phyloP scores from a whole-genome alignment of 805 yeast genomes.

The Wickerhamomyces bisporus region DNA sequence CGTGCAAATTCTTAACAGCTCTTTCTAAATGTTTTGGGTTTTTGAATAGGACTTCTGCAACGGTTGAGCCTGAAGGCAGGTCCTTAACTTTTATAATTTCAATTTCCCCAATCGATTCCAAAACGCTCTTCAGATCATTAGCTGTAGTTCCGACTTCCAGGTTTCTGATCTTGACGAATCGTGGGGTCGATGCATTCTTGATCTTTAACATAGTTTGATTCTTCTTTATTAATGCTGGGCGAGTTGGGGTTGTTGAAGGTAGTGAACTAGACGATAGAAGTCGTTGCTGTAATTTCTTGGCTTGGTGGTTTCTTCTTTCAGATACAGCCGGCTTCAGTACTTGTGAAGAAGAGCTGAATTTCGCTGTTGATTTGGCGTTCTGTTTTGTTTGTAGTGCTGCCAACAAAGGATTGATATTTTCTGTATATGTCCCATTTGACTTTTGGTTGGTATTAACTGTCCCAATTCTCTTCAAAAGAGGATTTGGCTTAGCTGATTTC shows the following conservation, averaged over 20 bases:
- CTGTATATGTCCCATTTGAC: too few species aligned
- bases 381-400: background rate
- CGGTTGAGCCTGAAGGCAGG: constrained; percentile 33
- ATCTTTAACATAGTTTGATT: constrained; percentile 9
- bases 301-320: background rate
- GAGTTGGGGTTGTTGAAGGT: background rate
- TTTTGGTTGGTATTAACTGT: too few species aligned
- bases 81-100: constrained; percentile 27
- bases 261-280: too few species aligned
- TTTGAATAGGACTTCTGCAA: constrained; percentile 31
- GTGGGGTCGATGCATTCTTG: constrained; percentile 19
- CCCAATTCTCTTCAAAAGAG: background rate
- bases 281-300: too few species aligned
- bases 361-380: background rate
- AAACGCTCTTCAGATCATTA: constrained; percentile 24
- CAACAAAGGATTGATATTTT: background rate
- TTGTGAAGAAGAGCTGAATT: too few species aligned
- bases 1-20: constrained; percentile 32
- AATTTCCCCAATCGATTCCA: constrained; percentile 21
- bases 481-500: background rate
- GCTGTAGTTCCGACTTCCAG: constrained; percentile 26
- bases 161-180: constrained; percentile 27
- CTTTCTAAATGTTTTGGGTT: constrained; percentile 25
- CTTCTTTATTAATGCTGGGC: too few species aligned
- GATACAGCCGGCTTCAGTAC: too few species aligned